Conservation (phyloP, 1,284 basidiomycete species). For the Rhodotorula sp. region DNA sequence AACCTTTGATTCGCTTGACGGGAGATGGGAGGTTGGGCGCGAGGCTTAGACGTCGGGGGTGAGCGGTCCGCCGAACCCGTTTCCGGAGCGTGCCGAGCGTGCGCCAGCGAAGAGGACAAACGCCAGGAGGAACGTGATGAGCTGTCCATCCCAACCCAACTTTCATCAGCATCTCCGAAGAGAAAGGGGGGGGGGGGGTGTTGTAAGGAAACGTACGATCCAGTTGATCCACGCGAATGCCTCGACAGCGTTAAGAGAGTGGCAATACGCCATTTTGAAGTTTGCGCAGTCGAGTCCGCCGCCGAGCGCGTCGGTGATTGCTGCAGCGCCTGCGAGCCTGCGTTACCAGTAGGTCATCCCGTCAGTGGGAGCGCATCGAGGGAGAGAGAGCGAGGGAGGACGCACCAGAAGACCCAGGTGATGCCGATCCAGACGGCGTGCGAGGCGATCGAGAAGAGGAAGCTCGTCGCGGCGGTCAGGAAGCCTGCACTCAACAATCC, state of each 20-base stretch:
- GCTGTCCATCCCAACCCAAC: neutral
- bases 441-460: constrained; percentile 42
- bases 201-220: constrained; percentile 20
- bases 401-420: constrained; percentile 44
- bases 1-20: too few species aligned
- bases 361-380: neutral
- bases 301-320: constrained; percentile 34
- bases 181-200: neutral
- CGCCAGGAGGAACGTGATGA: constrained; percentile 38
- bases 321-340: constrained; percentile 42
- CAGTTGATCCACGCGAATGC: constrained; percentile 44
- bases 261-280: constrained; percentile 31
- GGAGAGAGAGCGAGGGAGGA: neutral
- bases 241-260: constrained; percentile 40
- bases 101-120: constrained; percentile 34
- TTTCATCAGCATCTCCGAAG: neutral
- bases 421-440: constrained; percentile 37
- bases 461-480: constrained; percentile 31
- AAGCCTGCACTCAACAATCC: constrained; percentile 26
- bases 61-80: constrained; percentile 41
- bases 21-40: too few species aligned
- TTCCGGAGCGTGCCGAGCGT: constrained; percentile 37
- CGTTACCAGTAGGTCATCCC: neutral
- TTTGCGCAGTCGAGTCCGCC: constrained; percentile 28
- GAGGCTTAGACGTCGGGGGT: constrained; percentile 28